These are phyloP conservation scores for Lachancea waltii DNA, from an alignment of 805 yeast species.

Conservation along the genomic window DNA sequence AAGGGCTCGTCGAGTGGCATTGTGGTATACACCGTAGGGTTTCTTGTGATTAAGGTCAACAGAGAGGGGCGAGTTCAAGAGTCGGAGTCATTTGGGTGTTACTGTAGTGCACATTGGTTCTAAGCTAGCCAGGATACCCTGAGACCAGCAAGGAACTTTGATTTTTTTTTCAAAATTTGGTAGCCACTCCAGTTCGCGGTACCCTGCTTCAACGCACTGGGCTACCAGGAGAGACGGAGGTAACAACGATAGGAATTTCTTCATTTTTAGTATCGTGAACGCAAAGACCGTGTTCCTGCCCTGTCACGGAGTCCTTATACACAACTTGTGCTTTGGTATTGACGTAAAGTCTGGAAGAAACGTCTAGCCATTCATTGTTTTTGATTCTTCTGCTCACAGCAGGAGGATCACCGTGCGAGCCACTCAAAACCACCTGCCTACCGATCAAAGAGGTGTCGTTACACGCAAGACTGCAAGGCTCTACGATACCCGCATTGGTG, in stretches of 20 bases:
- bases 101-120: too few species aligned
- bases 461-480: constrained; percentile 14
- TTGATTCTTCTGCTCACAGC: constrained; percentile 16
- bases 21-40: too few species aligned
- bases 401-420: background rate
- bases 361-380: constrained; percentile 19
- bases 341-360: constrained; percentile 12
- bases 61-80: too few species aligned
- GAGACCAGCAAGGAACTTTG: too few species aligned
- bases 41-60: too few species aligned
- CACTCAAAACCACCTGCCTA: constrained; percentile 11
- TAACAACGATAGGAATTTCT: constrained; percentile 13
- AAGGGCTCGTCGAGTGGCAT: too few species aligned
- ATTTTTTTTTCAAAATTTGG: background rate
- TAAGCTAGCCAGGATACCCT: too few species aligned
- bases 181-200: background rate
- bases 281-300: constrained; percentile 10
- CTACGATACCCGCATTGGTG: constrained; percentile 13
- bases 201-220: background rate
- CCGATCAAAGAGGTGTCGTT: constrained; percentile 11
- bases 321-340: constrained; percentile 9
- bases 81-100: too few species aligned
- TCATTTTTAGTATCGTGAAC: constrained; percentile 8
- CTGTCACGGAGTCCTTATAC: constrained; percentile 14
- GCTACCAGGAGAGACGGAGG: constrained; percentile 16